These are phyloP conservation scores for Phaseolus lunatus DNA, from an alignment of 306 rosid species.

Conservation along the genomic window DNA sequence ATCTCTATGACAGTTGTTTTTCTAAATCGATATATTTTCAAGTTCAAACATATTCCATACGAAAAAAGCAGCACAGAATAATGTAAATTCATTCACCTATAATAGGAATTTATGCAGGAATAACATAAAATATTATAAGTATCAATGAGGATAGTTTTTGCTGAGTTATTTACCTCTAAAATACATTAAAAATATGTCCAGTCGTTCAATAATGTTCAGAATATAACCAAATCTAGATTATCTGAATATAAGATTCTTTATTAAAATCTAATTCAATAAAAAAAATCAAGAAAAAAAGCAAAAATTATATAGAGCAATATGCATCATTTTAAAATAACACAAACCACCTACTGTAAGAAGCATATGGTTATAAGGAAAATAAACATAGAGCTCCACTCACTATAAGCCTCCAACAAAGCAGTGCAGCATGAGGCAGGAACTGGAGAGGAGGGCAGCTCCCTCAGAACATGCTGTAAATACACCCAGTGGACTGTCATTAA, in stretches of 20 bases:
- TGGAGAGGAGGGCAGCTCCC: conserved; percentile 99
- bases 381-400: conserved; percentile 63
- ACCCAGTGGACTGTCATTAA: conserved; percentile 25
- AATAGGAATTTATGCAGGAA: not conserved
- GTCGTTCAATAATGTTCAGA: not conserved
- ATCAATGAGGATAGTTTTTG: not conserved
- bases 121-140: not conserved
- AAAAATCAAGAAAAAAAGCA: not conserved
- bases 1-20: not conserved
- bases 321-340: conserved; percentile 14
- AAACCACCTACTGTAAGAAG: conserved; percentile 21
- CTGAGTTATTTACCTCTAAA: not conserved
- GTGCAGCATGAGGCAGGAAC: conserved; percentile 99
- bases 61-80: not conserved
- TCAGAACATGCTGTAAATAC: conserved; percentile 84
- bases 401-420: conserved; percentile 94
- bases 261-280: not conserved
- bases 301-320: not conserved
- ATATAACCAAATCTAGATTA: conserved; percentile 11
- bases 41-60: not conserved
- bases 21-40: not conserved
- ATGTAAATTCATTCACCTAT: not conserved
- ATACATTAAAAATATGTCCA: not conserved
- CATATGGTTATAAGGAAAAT: conserved; percentile 21
- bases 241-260: not conserved